phyloP scores from a whole-genome alignment of 2,329 filamentous ascomycete genomes.

The Thelonectria discophora region DNA sequence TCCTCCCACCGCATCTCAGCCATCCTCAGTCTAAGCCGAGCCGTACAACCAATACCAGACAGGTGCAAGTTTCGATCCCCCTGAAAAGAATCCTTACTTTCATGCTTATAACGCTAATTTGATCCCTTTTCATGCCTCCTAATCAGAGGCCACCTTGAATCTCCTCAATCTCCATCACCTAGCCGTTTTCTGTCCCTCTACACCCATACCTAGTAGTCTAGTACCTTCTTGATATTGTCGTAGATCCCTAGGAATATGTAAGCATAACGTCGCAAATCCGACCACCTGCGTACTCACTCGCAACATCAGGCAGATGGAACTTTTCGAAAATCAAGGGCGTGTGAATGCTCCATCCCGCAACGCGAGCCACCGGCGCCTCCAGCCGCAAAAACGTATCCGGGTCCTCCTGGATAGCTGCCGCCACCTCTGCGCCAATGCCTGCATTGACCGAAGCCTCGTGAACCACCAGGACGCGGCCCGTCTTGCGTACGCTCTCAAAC shows the following conservation, averaged over 20 bases:
- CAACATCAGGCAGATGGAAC: slow-evolving; percentile 85
- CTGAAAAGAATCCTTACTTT: not conserved
- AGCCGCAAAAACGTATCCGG: slow-evolving; percentile 78
- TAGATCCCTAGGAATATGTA: slow-evolving; percentile 66
- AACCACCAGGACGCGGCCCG: slow-evolving; percentile 85
- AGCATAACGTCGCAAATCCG: not conserved
- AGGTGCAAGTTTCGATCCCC: not conserved
- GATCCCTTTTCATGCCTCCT: not conserved
- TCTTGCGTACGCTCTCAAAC: slow-evolving; percentile 84
- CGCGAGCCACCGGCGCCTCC: slow-evolving; percentile 84
- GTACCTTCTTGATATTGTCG: slow-evolving; percentile 72
- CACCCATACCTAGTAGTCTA: slow-evolving; percentile 64
- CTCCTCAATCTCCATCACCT: not conserved
- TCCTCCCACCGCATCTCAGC: too few relatives aligned
- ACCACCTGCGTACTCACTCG: slow-evolving; percentile 70
- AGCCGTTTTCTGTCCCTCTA: not conserved
- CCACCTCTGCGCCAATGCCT: slow-evolving; percentile 88
- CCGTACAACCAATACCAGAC: too few relatives aligned
- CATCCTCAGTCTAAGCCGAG: too few relatives aligned
- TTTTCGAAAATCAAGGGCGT: slow-evolving; percentile 81
- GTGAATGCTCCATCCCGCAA: slow-evolving; percentile 91
- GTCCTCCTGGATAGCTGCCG: slow-evolving; percentile 86
- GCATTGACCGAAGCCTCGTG: slow-evolving; percentile 94
- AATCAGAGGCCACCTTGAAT: not conserved
- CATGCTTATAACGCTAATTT: not conserved